These are phyloP conservation scores for Bruguiera gymnorhiza DNA, from an alignment of 345 rosid species.

Conservation along the genomic window DNA sequence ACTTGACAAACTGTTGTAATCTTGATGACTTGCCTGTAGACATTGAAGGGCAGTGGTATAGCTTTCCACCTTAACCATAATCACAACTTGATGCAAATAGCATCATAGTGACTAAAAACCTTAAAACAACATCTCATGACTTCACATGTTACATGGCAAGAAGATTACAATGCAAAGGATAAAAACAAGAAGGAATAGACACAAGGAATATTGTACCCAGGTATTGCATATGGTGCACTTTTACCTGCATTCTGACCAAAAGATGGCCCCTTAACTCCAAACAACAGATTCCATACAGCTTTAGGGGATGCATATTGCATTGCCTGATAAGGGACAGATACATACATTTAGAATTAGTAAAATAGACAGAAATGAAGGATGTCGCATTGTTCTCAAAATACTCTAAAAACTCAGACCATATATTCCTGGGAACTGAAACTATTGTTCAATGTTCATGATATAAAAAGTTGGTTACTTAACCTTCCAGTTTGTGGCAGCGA, in stretches of 20 bases:
- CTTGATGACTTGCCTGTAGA: constrained; percentile 53
- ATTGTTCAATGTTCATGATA: background rate
- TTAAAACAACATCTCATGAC: background rate
- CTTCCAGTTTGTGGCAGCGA: constrained; percentile 67
- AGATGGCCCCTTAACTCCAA: constrained; percentile 56
- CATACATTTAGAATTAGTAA: background rate
- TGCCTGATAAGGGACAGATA: constrained; percentile 45
- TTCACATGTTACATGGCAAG: background rate
- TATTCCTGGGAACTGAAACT: background rate
- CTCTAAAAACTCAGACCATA: background rate
- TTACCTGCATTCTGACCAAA: constrained; percentile 49
- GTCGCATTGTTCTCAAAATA: too few species aligned
- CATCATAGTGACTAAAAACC: background rate
- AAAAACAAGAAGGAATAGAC: background rate
- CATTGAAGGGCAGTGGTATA: constrained; percentile 15
- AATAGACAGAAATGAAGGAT: background rate
- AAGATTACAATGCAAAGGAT: background rate
- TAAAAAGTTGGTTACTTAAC: constrained; percentile 25
- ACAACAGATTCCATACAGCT: constrained; percentile 76
- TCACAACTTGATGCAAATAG: constrained; percentile 2
- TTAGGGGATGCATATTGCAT: constrained; percentile 92
- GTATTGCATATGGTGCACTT: constrained; percentile 2
- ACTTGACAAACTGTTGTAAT: constrained; percentile 65
- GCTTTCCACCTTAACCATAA: background rate
- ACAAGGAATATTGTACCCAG: background rate